phyloP scores from a whole-genome alignment of 495 filamentous ascomycete genomes.

The Penicillium robsamsonii region DNA sequence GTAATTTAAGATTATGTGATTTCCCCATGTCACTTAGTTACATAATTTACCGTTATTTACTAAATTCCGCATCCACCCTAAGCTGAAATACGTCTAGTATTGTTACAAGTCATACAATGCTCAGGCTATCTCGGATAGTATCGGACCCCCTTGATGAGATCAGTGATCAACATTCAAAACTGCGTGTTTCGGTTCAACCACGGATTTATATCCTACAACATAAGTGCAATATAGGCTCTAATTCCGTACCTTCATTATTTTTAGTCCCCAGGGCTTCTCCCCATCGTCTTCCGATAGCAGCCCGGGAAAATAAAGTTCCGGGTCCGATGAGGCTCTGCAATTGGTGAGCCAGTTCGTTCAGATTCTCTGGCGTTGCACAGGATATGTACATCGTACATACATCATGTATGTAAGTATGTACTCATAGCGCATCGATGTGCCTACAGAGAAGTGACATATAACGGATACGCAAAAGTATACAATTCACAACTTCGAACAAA shows the following conservation, averaged over 20 bases:
- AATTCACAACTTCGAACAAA: not conserved
- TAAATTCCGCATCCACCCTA: not conserved
- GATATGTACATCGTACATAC: too few species aligned
- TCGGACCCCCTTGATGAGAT: constrained; percentile 19
- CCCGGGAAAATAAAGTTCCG: not conserved
- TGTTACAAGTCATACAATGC: not conserved
- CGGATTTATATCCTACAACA: not conserved
- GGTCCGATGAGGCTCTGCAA: not conserved
- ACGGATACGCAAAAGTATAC: not conserved
- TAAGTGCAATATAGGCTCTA: not conserved
- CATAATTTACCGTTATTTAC: not conserved
- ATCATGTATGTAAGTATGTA: too few species aligned
- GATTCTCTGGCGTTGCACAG: too few species aligned
- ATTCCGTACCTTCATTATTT: not conserved
- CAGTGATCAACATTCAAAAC: constrained; percentile 1
- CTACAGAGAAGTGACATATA: not conserved
- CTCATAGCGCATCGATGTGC: not conserved
- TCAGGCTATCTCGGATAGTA: constrained; percentile 24
- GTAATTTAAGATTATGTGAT: constrained; percentile 9
- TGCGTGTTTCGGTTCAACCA: not conserved
- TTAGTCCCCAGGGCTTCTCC: not conserved
- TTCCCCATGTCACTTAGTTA: too few species aligned
- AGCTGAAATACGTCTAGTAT: not conserved
- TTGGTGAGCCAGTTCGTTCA: too few species aligned
- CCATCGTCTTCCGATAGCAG: not conserved